phyloP scores from a whole-genome alignment of 129 eudicot species.

The Ambrosia trifida region DNA sequence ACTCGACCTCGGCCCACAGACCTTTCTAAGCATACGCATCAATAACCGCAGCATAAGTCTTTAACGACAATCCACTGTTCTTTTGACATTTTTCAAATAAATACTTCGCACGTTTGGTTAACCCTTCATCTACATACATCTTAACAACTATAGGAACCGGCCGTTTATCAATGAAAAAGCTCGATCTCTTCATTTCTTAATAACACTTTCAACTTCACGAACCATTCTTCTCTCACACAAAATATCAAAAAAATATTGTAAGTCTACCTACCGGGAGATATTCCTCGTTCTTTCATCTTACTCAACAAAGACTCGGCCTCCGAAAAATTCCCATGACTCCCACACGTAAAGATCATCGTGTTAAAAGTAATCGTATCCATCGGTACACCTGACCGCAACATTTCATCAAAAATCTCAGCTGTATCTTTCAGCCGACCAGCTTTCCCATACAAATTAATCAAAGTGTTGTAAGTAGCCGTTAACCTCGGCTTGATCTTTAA shows the following conservation, averaged over 20 bases:
- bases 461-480: constrained; percentile 68
- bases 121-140: constrained; percentile 65
- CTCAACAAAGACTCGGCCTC: constrained; percentile 70
- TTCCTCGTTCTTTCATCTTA: constrained; percentile 80
- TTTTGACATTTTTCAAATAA: constrained; percentile 48
- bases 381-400: constrained; percentile 71
- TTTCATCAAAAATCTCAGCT: constrained; percentile 63
- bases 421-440: constrained; percentile 86
- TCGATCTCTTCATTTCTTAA: constrained; percentile 55
- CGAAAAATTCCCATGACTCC: constrained; percentile 71
- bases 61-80: constrained; percentile 48
- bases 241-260: constrained; percentile 62
- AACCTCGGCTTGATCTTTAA: constrained; percentile 38
- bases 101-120: constrained; percentile 43
- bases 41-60: constrained; percentile 56
- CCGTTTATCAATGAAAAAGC: constrained; percentile 46
- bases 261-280: constrained; percentile 71
- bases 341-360: constrained; percentile 72
- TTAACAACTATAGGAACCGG: constrained; percentile 58
- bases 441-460: constrained; percentile 88
- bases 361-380: constrained; percentile 69
- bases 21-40: constrained; percentile 80
- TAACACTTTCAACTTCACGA: constrained; percentile 59
- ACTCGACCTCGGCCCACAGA: constrained; percentile 90
- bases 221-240: constrained; percentile 62